phyloP scores from a whole-genome alignment of 176 grass and related monocot species.

The Oryza longistaminata region DNA sequence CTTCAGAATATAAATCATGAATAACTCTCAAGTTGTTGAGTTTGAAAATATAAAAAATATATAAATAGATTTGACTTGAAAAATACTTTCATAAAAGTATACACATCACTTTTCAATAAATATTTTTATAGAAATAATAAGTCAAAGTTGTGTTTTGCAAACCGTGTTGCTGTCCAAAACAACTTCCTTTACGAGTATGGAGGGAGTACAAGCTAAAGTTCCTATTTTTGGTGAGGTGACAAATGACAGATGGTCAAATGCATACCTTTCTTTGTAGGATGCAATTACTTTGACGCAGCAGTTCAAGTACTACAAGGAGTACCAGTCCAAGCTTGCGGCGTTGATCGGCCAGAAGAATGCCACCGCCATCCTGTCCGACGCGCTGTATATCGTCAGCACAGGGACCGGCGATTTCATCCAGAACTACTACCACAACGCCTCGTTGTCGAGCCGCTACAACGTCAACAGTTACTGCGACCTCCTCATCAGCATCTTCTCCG shows the following conservation, averaged over 20 bases:
- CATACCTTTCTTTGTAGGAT: slow-evolving; percentile 42
- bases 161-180: no score
- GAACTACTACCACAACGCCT: slow-evolving; percentile 89
- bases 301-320: slow-evolving; percentile 72
- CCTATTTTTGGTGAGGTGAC: not conserved
- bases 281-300: slow-evolving; percentile 72
- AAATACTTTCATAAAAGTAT: no score
- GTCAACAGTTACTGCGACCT: slow-evolving; percentile 55
- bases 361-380: slow-evolving; percentile 48
- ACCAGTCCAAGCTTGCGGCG: slow-evolving; percentile 57
- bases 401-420: slow-evolving; percentile 78
- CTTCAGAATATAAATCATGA: no score
- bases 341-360: slow-evolving; percentile 49
- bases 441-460: slow-evolving; percentile 47
- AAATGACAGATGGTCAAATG: not conserved
- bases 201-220: no score
- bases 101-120: no score
- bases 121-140: no score
- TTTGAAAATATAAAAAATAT: no score
- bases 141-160: no score
- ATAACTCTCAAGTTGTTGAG: no score
- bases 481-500: slow-evolving; percentile 51
- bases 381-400: slow-evolving; percentile 70
- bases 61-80: no score
- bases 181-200: no score